Evolutionary conservation across 23 red algal species (phyloP).

Genomic region (Gracilaria caudata): DNA sequence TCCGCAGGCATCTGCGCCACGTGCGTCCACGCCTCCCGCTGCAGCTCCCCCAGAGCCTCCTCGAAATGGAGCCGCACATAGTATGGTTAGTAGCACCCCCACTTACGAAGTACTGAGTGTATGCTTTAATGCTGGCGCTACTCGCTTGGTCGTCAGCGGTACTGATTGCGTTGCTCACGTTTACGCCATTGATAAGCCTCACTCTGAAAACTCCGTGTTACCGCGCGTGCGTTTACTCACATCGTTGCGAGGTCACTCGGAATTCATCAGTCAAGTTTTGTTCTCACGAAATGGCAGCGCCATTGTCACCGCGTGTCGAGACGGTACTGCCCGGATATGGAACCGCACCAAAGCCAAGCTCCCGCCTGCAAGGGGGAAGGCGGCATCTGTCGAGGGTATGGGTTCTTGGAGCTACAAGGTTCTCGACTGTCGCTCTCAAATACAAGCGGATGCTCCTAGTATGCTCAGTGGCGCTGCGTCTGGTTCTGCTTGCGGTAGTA

Average conservation of each 20-base stretch:
- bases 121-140: constrained; percentile 78
- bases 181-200: constrained; percentile 53
- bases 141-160: constrained; percentile 73
- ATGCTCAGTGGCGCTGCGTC: constrained; percentile 51
- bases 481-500: constrained; percentile 61
- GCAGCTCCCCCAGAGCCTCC: constrained; percentile 6
- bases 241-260: constrained; percentile 69
- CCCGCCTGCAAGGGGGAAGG: constrained; percentile 5
- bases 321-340: constrained; percentile 87
- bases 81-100: constrained; percentile 49
- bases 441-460: constrained; percentile 63
- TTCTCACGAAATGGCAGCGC: constrained; percentile 74
- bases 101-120: constrained; percentile 71
- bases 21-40: not conserved
- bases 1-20: not conserved
- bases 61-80: constrained; percentile 46
- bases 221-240: constrained; percentile 57
- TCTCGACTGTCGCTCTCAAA: constrained; percentile 63
- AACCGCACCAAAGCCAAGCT: constrained; percentile 63
- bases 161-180: constrained; percentile 78
- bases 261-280: constrained; percentile 67
- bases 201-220: constrained; percentile 10
- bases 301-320: constrained; percentile 75
- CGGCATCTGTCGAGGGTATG: constrained; percentile 53
- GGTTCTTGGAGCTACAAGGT: constrained; percentile 73